Conservation (phyloP, 2,329 filamentous ascomycete species). For the Geosmithia morbida region DNA sequence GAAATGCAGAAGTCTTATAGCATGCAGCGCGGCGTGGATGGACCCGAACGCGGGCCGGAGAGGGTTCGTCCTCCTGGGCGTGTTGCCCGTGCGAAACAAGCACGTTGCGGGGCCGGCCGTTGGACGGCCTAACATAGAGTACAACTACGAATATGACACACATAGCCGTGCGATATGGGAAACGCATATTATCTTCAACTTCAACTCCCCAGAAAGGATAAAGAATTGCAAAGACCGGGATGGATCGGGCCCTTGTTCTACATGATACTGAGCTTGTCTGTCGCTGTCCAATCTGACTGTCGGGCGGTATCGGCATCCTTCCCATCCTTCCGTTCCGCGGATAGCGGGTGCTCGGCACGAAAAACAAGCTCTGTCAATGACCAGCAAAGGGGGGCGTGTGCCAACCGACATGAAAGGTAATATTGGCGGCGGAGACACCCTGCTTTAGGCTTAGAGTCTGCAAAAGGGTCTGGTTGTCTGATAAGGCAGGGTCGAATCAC, state of each 20-base stretch:
- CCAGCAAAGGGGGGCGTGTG: neutral
- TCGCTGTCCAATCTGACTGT: neutral
- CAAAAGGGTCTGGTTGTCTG: neutral
- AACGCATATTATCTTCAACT: neutral
- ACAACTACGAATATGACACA: neutral
- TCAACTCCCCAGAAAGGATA: no score
- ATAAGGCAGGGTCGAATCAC: neutral
- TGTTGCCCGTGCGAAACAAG: neutral
- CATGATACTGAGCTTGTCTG: neutral
- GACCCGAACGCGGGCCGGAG: no score
- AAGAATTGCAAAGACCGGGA: no score
- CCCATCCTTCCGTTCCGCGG: neutral
- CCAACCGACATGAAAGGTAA: neutral
- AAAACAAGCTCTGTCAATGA: neutral
- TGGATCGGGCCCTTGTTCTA: neutral
- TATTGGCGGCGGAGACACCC: neutral
- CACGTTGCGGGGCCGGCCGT: neutral
- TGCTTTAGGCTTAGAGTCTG: neutral
- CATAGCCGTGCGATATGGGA: neutral
- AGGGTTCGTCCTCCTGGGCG: no score
- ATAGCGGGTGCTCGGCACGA: neutral
- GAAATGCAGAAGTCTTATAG: no score
- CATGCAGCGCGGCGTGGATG: no score
- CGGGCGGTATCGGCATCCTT: neutral
- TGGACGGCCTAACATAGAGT: neutral